Evolutionary conservation across 2,329 filamentous ascomycete genomes (phyloP).

Genomic region (Colletotrichum sp.): DNA sequence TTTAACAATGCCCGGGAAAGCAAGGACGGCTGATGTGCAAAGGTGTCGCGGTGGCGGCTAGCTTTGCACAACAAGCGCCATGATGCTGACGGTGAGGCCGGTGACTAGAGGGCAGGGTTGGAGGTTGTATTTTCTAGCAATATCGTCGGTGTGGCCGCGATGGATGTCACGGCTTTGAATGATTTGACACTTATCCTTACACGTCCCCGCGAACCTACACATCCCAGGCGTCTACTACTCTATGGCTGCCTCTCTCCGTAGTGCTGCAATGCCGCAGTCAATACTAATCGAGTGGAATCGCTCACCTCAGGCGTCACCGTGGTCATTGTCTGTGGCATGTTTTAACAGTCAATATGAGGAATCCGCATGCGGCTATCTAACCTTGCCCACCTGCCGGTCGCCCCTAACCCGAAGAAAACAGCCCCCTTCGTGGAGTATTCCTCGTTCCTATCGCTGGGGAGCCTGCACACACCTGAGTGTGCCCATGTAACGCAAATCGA

Average conservation of each 20-base stretch:
- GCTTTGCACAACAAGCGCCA: not conserved
- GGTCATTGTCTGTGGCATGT: not conserved
- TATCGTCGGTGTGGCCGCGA: not conserved
- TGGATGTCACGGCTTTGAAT: not conserved
- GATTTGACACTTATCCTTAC: not conserved
- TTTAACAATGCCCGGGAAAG: not conserved
- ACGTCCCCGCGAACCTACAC: not conserved
- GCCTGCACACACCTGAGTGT: slow-evolving; percentile 12
- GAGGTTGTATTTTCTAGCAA: not conserved
- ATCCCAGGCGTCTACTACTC: not conserved
- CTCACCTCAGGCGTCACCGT: not conserved
- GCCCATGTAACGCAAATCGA: slow-evolving; percentile 4
- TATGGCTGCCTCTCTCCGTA: not conserved
- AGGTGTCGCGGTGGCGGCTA: not conserved
- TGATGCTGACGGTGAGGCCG: not conserved
- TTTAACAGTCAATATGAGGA: slow-evolving; percentile 8
- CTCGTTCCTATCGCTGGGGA: slow-evolving; percentile 14
- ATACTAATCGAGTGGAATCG: not conserved
- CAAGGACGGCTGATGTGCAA: not conserved
- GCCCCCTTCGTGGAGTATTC: slow-evolving; percentile 1
- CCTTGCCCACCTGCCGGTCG: slow-evolving; percentile 1
- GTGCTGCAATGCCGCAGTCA: not conserved
- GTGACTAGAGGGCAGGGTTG: not conserved
- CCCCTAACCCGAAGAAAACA: slow-evolving; percentile 13
- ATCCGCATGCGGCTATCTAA: slow-evolving; percentile 19